phyloP scores from a whole-genome alignment of 495 filamentous ascomycete species.

The Aspergillus ostianus region DNA sequence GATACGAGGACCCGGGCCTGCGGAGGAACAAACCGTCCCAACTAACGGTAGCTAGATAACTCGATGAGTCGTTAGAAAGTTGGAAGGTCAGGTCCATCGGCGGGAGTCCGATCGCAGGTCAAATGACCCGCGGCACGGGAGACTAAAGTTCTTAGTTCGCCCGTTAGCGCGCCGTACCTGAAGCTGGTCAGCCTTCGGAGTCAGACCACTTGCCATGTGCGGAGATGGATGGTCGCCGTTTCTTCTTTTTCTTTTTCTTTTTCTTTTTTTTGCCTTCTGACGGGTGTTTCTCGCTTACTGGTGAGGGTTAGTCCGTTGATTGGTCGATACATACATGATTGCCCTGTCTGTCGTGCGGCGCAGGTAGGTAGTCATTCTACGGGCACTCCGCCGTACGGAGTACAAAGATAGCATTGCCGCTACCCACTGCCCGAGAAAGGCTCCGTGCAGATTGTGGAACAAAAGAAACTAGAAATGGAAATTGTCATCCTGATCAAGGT shows the following conservation, averaged over 20 bases:
- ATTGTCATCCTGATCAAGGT: background rate
- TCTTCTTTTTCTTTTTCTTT: background rate
- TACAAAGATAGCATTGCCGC: background rate
- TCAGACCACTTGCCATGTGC: background rate
- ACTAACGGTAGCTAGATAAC: too few species aligned
- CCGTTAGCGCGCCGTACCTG: background rate
- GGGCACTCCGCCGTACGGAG: too few species aligned
- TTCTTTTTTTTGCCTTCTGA: too few species aligned
- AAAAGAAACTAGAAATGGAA: background rate
- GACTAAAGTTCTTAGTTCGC: background rate
- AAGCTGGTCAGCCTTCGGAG: background rate
- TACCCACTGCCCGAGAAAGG: background rate
- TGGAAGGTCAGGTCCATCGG: background rate
- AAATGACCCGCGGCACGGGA: conserved; percentile 14
- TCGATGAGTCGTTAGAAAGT: too few species aligned
- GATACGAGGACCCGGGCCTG: background rate
- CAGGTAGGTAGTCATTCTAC: too few species aligned
- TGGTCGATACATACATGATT: too few species aligned
- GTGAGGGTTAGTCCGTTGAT: too few species aligned
- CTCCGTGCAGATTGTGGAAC: background rate
- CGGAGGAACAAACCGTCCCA: background rate
- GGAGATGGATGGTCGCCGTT: background rate
- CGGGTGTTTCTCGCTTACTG: background rate
- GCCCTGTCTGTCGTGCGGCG: too few species aligned
- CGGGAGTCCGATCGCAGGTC: conserved; percentile 24